Percentiles rank a stretch among this genome's conserved stretches.
Conservation (phyloP, 164 flowering plant species). For the Nelumbo lutea region DNA sequence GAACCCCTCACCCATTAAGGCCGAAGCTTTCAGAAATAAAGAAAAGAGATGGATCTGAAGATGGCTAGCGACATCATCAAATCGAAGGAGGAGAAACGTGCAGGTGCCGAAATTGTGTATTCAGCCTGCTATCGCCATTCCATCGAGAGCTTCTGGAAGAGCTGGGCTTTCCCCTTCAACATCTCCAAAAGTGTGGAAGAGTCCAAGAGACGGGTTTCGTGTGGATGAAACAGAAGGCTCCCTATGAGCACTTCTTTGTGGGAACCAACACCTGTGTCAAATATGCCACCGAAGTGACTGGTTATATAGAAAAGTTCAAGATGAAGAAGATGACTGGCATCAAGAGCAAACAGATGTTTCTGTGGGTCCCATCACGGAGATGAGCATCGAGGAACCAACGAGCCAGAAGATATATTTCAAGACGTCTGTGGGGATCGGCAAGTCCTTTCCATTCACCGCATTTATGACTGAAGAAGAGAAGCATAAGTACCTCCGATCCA, state of each 20-base stretch:
- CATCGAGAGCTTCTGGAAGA: constrained; percentile 55
- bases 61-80: too few species aligned
- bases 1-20: too few species aligned
- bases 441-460: constrained; percentile 10
- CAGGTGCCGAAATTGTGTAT: constrained; percentile 61
- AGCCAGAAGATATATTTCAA: constrained; percentile 25
- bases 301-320: constrained; percentile 63
- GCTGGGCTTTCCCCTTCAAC: constrained; percentile 70
- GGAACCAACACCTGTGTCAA: constrained; percentile 55
- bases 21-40: too few species aligned
- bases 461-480: constrained; percentile 20
- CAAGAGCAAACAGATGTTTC: constrained; percentile 66
- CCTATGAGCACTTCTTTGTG: constrained; percentile 66
- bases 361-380: constrained; percentile 85
- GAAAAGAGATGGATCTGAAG: too few species aligned
- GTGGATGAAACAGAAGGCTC: constrained; percentile 84
- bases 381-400: constrained; percentile 56
- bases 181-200: constrained; percentile 78
- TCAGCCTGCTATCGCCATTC: constrained; percentile 56
- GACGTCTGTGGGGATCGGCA: constrained; percentile 18
- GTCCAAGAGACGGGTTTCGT: constrained; percentile 76
- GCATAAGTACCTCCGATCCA: background rate
- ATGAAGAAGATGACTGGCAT: constrained; percentile 79
- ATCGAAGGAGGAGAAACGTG: constrained; percentile 18
- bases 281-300: constrained; percentile 72